Conservation (phyloP, 2,329 filamentous ascomycete genomes). For the Clarireedia paspali region DNA sequence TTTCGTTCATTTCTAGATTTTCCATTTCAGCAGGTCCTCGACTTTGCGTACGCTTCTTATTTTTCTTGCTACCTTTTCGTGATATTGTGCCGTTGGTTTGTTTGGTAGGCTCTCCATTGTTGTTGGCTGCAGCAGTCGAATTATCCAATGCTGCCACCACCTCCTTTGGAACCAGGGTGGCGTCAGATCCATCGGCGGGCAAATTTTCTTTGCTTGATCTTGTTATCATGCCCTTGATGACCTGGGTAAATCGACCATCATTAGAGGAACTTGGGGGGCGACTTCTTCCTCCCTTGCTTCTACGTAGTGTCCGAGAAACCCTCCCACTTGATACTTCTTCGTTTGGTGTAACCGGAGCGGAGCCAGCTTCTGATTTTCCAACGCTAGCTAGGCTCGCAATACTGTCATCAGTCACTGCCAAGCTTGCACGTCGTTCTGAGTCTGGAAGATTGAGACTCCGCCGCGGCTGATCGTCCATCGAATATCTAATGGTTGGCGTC, state of each 20-base stretch:
- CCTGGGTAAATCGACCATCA: conserved; percentile 49
- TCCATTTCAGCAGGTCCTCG: conserved; percentile 16
- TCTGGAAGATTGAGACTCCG: conserved; percentile 41
- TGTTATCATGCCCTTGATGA: conserved; percentile 39
- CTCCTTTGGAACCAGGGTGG: conserved; percentile 1
- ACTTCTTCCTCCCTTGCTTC: conserved; percentile 44
- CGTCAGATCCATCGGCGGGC: background rate
- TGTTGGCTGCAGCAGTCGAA: conserved; percentile 11
- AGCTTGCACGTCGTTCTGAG: conserved; percentile 41
- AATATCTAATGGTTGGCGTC: conserved; percentile 42
- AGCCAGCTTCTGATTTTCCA: conserved; percentile 30
- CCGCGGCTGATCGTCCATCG: conserved; percentile 44
- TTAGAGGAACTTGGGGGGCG: conserved; percentile 51
- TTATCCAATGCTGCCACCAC: conserved; percentile 3
- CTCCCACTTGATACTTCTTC: conserved; percentile 49
- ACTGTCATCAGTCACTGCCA: conserved; percentile 40
- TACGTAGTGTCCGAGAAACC: conserved; percentile 49
- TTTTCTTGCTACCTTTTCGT: conserved; percentile 8
- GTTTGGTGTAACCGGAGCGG: conserved; percentile 37
- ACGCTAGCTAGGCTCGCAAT: conserved; percentile 30
- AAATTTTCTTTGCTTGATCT: conserved; percentile 27
- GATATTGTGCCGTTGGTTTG: background rate
- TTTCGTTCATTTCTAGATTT: conserved; percentile 17
- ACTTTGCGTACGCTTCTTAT: conserved; percentile 22
- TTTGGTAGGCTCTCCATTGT: conserved; percentile 1